Conservation (phyloP, 495 filamentous ascomycete species). For the Penicillium daleae region DNA sequence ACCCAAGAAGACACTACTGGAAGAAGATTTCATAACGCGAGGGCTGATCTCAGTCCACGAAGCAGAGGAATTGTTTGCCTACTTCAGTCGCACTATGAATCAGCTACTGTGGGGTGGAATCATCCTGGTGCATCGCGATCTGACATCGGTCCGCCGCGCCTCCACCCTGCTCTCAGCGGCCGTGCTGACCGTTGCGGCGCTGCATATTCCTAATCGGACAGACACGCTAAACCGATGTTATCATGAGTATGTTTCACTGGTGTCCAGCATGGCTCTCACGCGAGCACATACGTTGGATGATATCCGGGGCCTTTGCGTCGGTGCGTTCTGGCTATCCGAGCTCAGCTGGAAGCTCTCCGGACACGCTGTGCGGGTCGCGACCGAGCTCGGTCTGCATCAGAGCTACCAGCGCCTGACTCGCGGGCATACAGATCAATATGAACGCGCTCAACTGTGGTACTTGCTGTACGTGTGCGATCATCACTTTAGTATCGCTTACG, state of each 20-base stretch:
- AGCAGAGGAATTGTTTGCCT: slow-evolving; percentile 54
- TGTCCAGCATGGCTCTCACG: slow-evolving; percentile 56
- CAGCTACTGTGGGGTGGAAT: slow-evolving; percentile 62
- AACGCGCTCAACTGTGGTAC: slow-evolving; percentile 54
- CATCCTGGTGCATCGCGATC: slow-evolving; percentile 53
- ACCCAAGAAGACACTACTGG: slow-evolving; percentile 50
- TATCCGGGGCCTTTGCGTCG: slow-evolving; percentile 55
- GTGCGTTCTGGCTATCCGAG: slow-evolving; percentile 58
- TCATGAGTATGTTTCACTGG: slow-evolving; percentile 54
- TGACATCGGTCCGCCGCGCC: slow-evolving; percentile 52
- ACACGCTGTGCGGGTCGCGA: slow-evolving; percentile 58
- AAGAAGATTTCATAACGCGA: slow-evolving; percentile 57
- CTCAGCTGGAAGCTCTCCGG: slow-evolving; percentile 59
- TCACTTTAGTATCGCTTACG: slow-evolving; percentile 59
- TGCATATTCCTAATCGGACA: slow-evolving; percentile 55
- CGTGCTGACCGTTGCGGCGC: slow-evolving; percentile 55
- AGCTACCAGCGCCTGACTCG: slow-evolving; percentile 54
- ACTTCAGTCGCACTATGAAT: slow-evolving; percentile 58
- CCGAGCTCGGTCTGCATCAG: slow-evolving; percentile 55
- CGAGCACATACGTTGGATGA: slow-evolving; percentile 55
- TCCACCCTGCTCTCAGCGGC: slow-evolving; percentile 55
- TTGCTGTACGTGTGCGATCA: slow-evolving; percentile 60
- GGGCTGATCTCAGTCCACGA: slow-evolving; percentile 53
- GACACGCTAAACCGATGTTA: slow-evolving; percentile 55
- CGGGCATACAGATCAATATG: slow-evolving; percentile 52